Evolutionary conservation across 495 filamentous ascomycete species (phyloP).

Genomic region (Viridothelium virens): DNA sequence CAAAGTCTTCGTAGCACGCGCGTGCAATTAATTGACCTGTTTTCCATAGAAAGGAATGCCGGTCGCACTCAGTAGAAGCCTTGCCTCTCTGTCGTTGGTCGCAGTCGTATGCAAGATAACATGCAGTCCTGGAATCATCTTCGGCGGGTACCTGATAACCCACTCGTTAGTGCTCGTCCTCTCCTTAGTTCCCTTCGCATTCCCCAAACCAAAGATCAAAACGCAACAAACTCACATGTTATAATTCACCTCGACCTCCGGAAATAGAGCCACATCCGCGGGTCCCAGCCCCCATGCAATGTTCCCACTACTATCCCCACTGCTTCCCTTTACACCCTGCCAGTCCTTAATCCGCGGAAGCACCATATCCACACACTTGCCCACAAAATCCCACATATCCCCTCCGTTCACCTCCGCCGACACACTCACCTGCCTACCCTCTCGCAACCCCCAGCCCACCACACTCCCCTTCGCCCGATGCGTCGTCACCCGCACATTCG

Average conservation of each 20-base stretch:
- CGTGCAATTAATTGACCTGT: constrained; percentile 41
- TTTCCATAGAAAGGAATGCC: constrained; percentile 82
- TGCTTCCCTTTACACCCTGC: constrained; percentile 64
- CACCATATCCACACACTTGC: constrained; percentile 78
- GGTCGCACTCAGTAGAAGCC: constrained; percentile 69
- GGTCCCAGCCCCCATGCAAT: constrained; percentile 68
- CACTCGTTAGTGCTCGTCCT: neutral
- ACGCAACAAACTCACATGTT: constrained; percentile 58
- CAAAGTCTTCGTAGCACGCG: no score
- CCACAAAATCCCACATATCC: constrained; percentile 79
- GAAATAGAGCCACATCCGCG: constrained; percentile 70
- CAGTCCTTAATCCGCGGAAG: constrained; percentile 94
- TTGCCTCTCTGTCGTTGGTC: constrained; percentile 83
- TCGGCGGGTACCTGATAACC: constrained; percentile 60
- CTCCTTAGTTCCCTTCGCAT: neutral
- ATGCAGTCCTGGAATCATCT: constrained; percentile 88
- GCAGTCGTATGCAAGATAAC: constrained; percentile 83
- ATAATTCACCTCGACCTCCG: constrained; percentile 87
- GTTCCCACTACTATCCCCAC: constrained; percentile 82
- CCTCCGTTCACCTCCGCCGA: constrained; percentile 67
- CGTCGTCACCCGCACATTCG: constrained; percentile 62
- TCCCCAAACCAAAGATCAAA: neutral
- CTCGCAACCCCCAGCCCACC: constrained; percentile 51
- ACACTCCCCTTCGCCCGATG: constrained; percentile 62
- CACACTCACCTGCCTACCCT: constrained; percentile 52